Percentiles rank a stretch among this genome's conserved stretches.
phyloP scores from a whole-genome alignment of 148 eudicot species.

The Arctostaphylos glauca region DNA sequence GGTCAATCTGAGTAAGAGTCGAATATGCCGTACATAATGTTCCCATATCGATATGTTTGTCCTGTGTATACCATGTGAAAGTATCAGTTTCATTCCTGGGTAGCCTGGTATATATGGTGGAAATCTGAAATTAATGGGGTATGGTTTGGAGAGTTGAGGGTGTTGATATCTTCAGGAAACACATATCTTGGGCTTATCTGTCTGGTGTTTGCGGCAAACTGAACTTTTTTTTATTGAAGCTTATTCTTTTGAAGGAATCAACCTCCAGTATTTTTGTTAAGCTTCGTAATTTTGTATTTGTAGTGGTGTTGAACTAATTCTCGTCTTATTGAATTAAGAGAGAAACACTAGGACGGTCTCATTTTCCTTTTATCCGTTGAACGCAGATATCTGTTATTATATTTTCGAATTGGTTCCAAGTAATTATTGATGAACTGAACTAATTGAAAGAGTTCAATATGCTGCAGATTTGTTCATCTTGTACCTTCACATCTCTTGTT shows the following conservation, averaged over 20 bases:
- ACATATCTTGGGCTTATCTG: neutral
- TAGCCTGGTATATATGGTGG: neutral
- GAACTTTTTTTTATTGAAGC: neutral
- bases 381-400: too few relatives aligned
- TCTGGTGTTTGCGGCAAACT: neutral
- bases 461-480: neutral
- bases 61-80: neutral
- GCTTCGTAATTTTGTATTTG: neutral
- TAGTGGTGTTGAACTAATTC: neutral
- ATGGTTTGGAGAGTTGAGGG: neutral
- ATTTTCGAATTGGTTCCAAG: too few relatives aligned
- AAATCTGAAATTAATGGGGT: too few relatives aligned
- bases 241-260: neutral
- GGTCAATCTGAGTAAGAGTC: neutral
- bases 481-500: neutral
- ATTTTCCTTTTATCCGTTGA: neutral
- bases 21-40: neutral
- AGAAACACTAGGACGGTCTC: neutral
- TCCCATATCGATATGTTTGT: neutral
- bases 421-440: too few relatives aligned
- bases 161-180: neutral
- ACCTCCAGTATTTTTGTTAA: neutral
- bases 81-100: neutral
- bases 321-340: neutral
- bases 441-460: neutral